Evolutionary conservation across 768 basidiomycete species (phyloP).

Genomic region (Podaxis sp.): DNA sequence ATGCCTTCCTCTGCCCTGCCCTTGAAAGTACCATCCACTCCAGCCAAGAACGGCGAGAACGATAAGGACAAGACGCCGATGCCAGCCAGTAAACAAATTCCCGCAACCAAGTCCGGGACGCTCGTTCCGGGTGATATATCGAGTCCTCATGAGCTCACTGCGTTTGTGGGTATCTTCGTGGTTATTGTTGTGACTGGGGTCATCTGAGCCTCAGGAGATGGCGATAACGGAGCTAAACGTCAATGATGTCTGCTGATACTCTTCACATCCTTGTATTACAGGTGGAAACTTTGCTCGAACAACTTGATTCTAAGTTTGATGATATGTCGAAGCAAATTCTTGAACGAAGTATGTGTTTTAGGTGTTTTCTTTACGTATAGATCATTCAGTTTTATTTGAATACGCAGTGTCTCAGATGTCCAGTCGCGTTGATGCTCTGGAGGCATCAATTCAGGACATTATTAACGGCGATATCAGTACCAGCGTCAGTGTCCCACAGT

Average conservation of each 20-base stretch:
- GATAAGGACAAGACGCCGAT: slow-evolving; percentile 54
- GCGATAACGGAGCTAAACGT: not conserved
- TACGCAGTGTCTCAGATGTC: slow-evolving; percentile 88
- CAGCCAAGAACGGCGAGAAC: slow-evolving; percentile 37
- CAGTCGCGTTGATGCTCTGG: slow-evolving; percentile 81
- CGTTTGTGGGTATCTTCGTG: slow-evolving; percentile 63
- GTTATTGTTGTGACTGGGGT: not conserved
- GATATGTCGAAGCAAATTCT: slow-evolving; percentile 91
- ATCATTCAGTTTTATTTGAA: slow-evolving; percentile 11
- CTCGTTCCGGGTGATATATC: slow-evolving; percentile 65
- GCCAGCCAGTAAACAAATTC: slow-evolving; percentile 34
- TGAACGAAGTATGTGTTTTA: slow-evolving; percentile 54
- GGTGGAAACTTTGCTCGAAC: slow-evolving; percentile 87
- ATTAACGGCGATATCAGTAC: slow-evolving; percentile 63
- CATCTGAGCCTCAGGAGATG: not conserved
- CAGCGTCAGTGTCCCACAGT: slow-evolving; percentile 41
- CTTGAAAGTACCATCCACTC: slow-evolving; percentile 60
- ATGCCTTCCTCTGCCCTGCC: slow-evolving; percentile 58
- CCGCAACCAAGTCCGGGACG: slow-evolving; percentile 33
- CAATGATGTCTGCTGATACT: not conserved
- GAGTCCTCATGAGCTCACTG: slow-evolving; percentile 90
- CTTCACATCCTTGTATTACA: slow-evolving; percentile 23
- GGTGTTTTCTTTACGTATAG: slow-evolving; percentile 5
- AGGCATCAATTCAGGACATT: slow-evolving; percentile 88
- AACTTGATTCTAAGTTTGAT: slow-evolving; percentile 88